phyloP scores from a whole-genome alignment of 495 filamentous ascomycete genomes.

The Aspergillus sclerotiicarbonarius region DNA sequence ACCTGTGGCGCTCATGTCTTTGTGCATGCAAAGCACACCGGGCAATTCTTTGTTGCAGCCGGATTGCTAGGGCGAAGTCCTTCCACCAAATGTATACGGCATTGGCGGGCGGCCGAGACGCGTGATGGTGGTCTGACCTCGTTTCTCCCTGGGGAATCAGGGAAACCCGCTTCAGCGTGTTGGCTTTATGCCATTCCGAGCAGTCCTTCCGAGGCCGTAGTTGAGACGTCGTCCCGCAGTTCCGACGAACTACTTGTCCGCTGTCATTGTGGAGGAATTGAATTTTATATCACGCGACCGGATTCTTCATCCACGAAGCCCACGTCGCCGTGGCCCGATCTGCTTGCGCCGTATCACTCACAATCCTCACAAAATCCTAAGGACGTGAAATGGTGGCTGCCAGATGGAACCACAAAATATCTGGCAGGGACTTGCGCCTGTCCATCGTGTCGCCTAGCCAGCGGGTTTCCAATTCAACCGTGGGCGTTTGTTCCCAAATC shows the following conservation, averaged over 20 bases:
- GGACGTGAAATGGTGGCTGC: slow-evolving; percentile 56
- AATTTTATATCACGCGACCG: slow-evolving; percentile 46
- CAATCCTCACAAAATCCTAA: slow-evolving; percentile 35
- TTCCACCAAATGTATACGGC: slow-evolving; percentile 39
- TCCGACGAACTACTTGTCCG: slow-evolving; percentile 28
- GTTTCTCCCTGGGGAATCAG: slow-evolving; percentile 38
- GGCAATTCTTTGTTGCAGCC: slow-evolving; percentile 43
- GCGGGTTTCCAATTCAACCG: slow-evolving; percentile 64
- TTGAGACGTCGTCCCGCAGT: slow-evolving; percentile 4
- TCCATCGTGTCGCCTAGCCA: slow-evolving; percentile 56
- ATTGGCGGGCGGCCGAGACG: slow-evolving; percentile 51
- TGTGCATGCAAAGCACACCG: slow-evolving; percentile 25
- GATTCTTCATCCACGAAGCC: slow-evolving; percentile 36
- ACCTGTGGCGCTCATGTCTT: slow-evolving; percentile 68
- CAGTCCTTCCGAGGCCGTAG: slow-evolving; percentile 3
- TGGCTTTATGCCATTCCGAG: slow-evolving; percentile 18
- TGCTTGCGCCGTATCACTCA: slow-evolving; percentile 49
- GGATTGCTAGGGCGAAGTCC: slow-evolving; percentile 35
- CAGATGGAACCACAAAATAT: slow-evolving; percentile 45
- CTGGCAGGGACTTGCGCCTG: slow-evolving; percentile 67
- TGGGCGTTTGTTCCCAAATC: slow-evolving; percentile 67
- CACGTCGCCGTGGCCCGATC: slow-evolving; percentile 52
- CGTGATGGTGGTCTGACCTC: slow-evolving; percentile 56
- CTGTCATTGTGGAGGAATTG: slow-evolving; percentile 44
- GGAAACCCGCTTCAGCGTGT: slow-evolving; percentile 16